Evolutionary conservation across 2,329 filamentous ascomycete species (phyloP).

Genomic region (Stemphylium lycopersici): DNA sequence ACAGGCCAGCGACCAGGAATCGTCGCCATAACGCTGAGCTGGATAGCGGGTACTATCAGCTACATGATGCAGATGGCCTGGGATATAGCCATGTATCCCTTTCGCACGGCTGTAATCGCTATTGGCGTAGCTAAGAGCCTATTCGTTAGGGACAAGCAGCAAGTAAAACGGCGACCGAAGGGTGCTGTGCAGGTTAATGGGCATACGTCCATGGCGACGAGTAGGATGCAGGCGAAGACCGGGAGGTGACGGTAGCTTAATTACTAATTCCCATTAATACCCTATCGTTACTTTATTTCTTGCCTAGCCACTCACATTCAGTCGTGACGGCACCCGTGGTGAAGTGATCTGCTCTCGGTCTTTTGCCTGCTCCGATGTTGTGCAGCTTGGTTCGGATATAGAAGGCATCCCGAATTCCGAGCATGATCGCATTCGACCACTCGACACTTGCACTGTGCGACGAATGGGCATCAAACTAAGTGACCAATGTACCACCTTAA

Average conservation of each 20-base stretch:
- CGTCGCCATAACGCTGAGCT: constrained; percentile 34
- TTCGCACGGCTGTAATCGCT: constrained; percentile 26
- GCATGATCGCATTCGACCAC: too few species aligned
- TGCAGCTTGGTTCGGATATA: too few species aligned
- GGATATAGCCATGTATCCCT: constrained; percentile 41
- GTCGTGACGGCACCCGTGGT: too few species aligned
- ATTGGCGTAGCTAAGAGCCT: constrained; percentile 23
- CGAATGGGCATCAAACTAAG: too few species aligned
- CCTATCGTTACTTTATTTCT: background rate
- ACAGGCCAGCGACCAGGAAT: constrained; percentile 46
- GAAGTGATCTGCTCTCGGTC: background rate
- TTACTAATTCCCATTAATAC: background rate
- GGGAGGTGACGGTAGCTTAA: constrained; percentile 17
- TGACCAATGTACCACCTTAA: too few species aligned
- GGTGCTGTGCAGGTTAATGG: constrained; percentile 24
- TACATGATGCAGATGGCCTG: constrained; percentile 31
- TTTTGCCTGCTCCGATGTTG: background rate
- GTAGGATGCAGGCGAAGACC: constrained; percentile 40
- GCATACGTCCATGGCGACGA: constrained; percentile 29
- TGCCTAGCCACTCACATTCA: background rate
- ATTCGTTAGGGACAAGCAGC: constrained; percentile 31
- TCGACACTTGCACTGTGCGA: too few species aligned
- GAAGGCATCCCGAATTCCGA: too few species aligned
- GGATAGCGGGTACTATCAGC: constrained; percentile 30
- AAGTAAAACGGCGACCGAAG: constrained; percentile 32